These are phyloP conservation scores for Coemansia sp. DNA, from an alignment of 192 early-diverging fungal species.

Conservation along the genomic window DNA sequence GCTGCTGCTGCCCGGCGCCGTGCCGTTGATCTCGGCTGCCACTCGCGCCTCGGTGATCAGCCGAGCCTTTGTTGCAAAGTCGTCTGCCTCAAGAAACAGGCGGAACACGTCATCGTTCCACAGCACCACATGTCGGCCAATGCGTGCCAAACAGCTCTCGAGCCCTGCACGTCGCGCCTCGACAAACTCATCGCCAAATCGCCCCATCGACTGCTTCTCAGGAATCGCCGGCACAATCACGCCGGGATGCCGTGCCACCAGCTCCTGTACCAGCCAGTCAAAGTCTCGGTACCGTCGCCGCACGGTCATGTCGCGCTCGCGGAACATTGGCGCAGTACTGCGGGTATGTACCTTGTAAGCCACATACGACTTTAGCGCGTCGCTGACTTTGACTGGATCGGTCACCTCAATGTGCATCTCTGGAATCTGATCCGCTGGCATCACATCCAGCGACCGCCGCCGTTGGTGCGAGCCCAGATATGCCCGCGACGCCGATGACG, in stretches of 20 bases:
- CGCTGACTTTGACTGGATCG: slow-evolving; percentile 88
- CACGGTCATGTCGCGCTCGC: slow-evolving; percentile 75
- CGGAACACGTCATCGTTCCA: slow-evolving; percentile 80
- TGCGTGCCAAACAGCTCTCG: slow-evolving; percentile 80
- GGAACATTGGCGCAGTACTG: slow-evolving; percentile 78
- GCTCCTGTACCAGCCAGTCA: slow-evolving; percentile 86
- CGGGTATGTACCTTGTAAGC: slow-evolving; percentile 85
- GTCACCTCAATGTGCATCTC: slow-evolving; percentile 67
- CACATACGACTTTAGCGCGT: slow-evolving; percentile 82
- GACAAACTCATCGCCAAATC: slow-evolving; percentile 96
- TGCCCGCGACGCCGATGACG: slow-evolving; percentile 12
- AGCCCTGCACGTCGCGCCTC: slow-evolving; percentile 81
- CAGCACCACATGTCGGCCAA: slow-evolving; percentile 77
- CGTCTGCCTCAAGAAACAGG: slow-evolving; percentile 85
- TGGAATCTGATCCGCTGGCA: slow-evolving; percentile 51
- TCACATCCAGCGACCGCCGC: slow-evolving; percentile 43
- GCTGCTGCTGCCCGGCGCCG: slow-evolving; percentile 21
- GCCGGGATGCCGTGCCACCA: slow-evolving; percentile 77
- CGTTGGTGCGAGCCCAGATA: slow-evolving; percentile 47
- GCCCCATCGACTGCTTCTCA: slow-evolving; percentile 88
- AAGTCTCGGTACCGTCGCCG: slow-evolving; percentile 91
- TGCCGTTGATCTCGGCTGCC: slow-evolving; percentile 44
- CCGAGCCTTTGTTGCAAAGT: slow-evolving; percentile 67
- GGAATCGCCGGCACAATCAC: slow-evolving; percentile 91
- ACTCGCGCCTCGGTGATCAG: slow-evolving; percentile 35